phyloP scores from a whole-genome alignment of 2,329 filamentous ascomycete genomes.

The Alternaria gansuensis region DNA sequence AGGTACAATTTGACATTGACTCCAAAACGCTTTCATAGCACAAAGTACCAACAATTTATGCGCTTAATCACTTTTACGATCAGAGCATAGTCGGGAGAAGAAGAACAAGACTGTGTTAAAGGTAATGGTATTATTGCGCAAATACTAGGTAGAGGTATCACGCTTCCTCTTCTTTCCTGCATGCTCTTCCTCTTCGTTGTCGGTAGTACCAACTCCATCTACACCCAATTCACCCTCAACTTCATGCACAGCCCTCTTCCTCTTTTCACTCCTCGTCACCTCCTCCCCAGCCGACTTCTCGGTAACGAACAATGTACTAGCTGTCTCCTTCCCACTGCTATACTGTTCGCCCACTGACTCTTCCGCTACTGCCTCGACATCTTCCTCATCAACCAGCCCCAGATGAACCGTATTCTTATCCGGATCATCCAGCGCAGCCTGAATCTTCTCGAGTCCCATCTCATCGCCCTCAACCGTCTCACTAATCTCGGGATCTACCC shows the following conservation, averaged over 20 bases:
- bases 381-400: slow-evolving; percentile 8
- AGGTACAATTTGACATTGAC: not conserved
- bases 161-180: slow-evolving; percentile 2
- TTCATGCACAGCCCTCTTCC: slow-evolving; percentile 12
- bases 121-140: slow-evolving; percentile 1
- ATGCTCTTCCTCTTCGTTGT: not conserved
- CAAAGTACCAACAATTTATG: not conserved
- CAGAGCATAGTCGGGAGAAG: not conserved
- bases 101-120: not conserved
- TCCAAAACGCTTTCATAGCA: not conserved
- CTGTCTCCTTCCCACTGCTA: slow-evolving; percentile 10
- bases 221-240: not conserved
- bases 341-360: not conserved
- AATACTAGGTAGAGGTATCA: slow-evolving; percentile 5
- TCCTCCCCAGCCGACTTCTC: slow-evolving; percentile 14
- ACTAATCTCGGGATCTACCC: slow-evolving; percentile 52
- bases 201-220: not conserved
- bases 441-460: slow-evolving; percentile 39
- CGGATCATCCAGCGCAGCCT: slow-evolving; percentile 24
- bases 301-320: slow-evolving; percentile 16
- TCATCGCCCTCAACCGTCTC: slow-evolving; percentile 53
- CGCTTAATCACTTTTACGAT: not conserved
- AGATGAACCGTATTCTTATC: slow-evolving; percentile 18
- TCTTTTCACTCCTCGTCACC: slow-evolving; percentile 13
- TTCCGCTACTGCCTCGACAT: not conserved